Conservation (phyloP, 495 filamentous ascomycete species). For the Friedmanniomyces endolithicus region DNA sequence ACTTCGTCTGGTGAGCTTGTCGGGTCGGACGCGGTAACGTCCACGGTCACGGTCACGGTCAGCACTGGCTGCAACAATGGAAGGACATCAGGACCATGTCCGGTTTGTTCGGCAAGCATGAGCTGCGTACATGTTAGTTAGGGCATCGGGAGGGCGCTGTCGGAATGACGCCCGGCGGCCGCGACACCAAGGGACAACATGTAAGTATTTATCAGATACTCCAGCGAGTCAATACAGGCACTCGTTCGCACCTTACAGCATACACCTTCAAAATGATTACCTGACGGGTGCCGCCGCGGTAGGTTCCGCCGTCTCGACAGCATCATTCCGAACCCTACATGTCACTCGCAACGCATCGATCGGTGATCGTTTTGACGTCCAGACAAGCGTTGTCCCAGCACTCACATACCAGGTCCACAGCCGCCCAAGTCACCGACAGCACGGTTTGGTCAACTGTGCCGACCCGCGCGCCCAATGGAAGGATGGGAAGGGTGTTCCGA, state of each 20-base stretch:
- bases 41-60: too few species aligned
- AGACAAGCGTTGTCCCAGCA: background rate
- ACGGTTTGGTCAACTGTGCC: background rate
- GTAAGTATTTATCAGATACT: too few species aligned
- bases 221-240: too few species aligned
- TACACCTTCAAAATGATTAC: too few species aligned
- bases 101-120: background rate
- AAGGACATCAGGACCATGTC: too few species aligned
- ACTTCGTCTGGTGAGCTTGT: too few species aligned
- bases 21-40: too few species aligned
- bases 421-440: background rate
- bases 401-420: background rate
- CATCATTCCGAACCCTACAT: background rate
- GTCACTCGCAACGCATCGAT: background rate
- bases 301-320: too few species aligned
- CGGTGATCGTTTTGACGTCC: background rate
- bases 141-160: background rate
- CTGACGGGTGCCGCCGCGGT: too few species aligned
- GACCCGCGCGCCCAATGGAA: background rate
- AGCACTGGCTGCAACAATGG: too few species aligned
- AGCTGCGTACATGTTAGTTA: background rate
- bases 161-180: background rate
- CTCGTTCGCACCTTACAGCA: too few species aligned
- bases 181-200: too few species aligned
- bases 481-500: background rate